These are phyloP conservation scores for Globisporangium nagaii DNA, from an alignment of 352 stramenopile genomes.

Conservation along the genomic window DNA sequence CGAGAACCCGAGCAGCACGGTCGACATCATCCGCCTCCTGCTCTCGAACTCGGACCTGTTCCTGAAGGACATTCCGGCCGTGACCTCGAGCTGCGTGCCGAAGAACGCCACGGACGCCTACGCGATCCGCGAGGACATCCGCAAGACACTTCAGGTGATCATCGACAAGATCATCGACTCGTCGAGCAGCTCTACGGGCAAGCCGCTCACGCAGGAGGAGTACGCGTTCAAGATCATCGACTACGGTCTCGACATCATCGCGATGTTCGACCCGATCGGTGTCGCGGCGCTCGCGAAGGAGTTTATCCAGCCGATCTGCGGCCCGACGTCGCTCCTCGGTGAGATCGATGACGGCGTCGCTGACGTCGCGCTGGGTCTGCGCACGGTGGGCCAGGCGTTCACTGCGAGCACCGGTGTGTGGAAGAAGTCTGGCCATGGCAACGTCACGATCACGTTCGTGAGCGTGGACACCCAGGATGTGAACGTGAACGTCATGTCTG, in stretches of 20 bases:
- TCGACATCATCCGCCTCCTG: slow-evolving; percentile 33
- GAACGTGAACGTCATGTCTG: slow-evolving; percentile 35
- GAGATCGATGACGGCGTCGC: slow-evolving; percentile 50
- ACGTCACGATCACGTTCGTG: slow-evolving; percentile 35
- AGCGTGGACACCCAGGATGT: slow-evolving; percentile 36
- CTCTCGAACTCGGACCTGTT: slow-evolving; percentile 40
- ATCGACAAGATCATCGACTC: slow-evolving; percentile 48
- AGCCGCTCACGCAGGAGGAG: slow-evolving; percentile 25
- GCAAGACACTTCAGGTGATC: slow-evolving; percentile 49
- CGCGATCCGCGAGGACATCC: slow-evolving; percentile 37
- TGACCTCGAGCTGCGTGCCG: slow-evolving; percentile 39
- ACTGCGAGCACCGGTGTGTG: slow-evolving; percentile 29
- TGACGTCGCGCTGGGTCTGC: slow-evolving; percentile 34
- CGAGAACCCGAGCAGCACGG: slow-evolving; percentile 14
- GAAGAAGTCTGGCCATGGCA: slow-evolving; percentile 34
- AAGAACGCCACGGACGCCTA: slow-evolving; percentile 31
- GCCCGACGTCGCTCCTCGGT: slow-evolving; percentile 43
- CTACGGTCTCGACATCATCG: slow-evolving; percentile 30
- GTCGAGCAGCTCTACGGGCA: slow-evolving; percentile 20
- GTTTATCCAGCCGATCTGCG: slow-evolving; percentile 57
- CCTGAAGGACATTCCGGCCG: slow-evolving; percentile 32
- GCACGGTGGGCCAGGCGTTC: slow-evolving; percentile 35
- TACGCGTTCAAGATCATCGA: slow-evolving; percentile 34
- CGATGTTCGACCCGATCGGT: slow-evolving; percentile 45
- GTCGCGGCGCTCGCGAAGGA: slow-evolving; percentile 38